Percentiles rank a stretch among this genome's conserved stretches.
These are phyloP conservation scores for Apiotrichum gamsii DNA, from an alignment of 1,284 basidiomycete genomes.

Conservation along the genomic window DNA sequence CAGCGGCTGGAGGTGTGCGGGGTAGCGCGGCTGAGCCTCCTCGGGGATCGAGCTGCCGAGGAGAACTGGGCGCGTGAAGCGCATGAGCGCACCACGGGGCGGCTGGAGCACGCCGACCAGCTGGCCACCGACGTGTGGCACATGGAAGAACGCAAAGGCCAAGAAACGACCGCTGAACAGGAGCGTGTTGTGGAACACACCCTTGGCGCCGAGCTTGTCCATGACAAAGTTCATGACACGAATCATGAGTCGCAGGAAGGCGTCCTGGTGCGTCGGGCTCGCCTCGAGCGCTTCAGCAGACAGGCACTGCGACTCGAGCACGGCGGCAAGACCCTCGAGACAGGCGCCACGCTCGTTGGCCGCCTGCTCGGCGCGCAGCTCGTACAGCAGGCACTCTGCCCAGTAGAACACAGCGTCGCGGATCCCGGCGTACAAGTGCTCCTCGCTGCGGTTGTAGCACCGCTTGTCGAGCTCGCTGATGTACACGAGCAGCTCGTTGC, in stretches of 20 bases:
- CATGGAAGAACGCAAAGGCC: slow-evolving; percentile 52
- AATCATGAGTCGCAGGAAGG: slow-evolving; percentile 47
- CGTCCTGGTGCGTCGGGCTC: slow-evolving; percentile 32
- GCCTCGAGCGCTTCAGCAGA: slow-evolving; percentile 39
- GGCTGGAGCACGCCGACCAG: slow-evolving; percentile 50
- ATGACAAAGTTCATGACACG: slow-evolving; percentile 50
- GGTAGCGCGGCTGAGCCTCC: slow-evolving; percentile 31
- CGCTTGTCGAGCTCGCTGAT: slow-evolving; percentile 42
- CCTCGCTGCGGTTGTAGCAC: slow-evolving; percentile 28
- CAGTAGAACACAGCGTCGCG: slow-evolving; percentile 43
- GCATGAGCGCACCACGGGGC: slow-evolving; percentile 46
- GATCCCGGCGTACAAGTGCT: slow-evolving; percentile 27
- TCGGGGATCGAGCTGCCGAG: slow-evolving; percentile 21
- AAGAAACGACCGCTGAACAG: slow-evolving; percentile 50
- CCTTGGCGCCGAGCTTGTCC: slow-evolving; percentile 52
- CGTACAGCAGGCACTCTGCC: slow-evolving; percentile 42
- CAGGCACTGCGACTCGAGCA: slow-evolving; percentile 49
- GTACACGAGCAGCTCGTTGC: slow-evolving; percentile 37
- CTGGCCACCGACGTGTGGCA: slow-evolving; percentile 51
- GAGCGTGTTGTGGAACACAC: slow-evolving; percentile 53
- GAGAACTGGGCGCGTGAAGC: slow-evolving; percentile 39
- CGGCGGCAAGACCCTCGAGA: slow-evolving; percentile 49
- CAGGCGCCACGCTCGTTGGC: slow-evolving; percentile 50
- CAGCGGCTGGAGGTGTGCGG: slow-evolving; percentile 37
- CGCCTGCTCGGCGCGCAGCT: slow-evolving; percentile 45